phyloP scores from a whole-genome alignment of 1,284 basidiomycete species.

The Leccinum solheimii region DNA sequence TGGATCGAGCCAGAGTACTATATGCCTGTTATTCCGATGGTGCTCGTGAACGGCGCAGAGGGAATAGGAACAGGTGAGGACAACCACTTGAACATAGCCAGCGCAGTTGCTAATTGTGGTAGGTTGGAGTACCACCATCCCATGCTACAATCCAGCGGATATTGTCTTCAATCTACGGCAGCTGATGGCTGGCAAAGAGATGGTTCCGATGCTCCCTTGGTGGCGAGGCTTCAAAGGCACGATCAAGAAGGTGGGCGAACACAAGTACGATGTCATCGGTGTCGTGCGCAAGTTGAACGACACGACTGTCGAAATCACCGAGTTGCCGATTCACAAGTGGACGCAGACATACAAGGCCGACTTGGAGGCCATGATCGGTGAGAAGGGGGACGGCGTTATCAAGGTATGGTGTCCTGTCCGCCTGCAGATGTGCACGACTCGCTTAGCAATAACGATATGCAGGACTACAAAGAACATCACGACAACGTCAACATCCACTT shows the following conservation, averaged over 20 bases:
- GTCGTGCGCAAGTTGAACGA: conserved; percentile 78
- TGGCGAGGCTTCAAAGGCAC: conserved; percentile 94
- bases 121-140: conserved; percentile 96
- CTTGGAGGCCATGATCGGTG: conserved; percentile 76
- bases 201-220: conserved; percentile 91
- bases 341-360: conserved; percentile 91
- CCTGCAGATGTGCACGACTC: neutral
- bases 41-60: conserved; percentile 93
- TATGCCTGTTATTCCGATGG: conserved; percentile 86
- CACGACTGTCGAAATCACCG: conserved; percentile 91
- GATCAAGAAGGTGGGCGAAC: conserved; percentile 77
- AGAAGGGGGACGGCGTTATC: conserved; percentile 69
- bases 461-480: conserved; percentile 97
- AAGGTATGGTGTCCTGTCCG: conserved; percentile 55
- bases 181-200: conserved; percentile 85
- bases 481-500: conserved; percentile 95
- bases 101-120: conserved; percentile 9
- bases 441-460: conserved; percentile 4
- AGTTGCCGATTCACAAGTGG: conserved; percentile 96
- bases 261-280: conserved; percentile 89
- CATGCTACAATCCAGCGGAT: conserved; percentile 92
- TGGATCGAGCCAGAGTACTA: conserved; percentile 96
- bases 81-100: neutral
- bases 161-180: conserved; percentile 88
- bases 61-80: conserved; percentile 92